Conservation (phyloP, 495 filamentous ascomycete species). For the Penicillium soppii region DNA sequence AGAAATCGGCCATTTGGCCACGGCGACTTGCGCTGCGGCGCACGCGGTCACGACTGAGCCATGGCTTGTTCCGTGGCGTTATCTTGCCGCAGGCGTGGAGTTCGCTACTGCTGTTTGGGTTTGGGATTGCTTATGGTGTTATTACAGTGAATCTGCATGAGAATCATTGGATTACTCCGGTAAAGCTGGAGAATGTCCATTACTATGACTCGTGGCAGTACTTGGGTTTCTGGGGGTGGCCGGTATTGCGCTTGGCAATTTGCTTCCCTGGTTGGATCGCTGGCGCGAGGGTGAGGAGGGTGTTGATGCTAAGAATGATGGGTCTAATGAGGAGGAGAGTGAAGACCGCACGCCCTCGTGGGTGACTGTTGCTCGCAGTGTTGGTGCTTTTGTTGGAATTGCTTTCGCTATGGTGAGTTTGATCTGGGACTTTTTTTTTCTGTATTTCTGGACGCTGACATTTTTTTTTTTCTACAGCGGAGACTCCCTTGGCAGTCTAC, state of each 20-base stretch:
- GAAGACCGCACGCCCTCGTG: slow-evolving; percentile 59
- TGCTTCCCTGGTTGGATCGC: slow-evolving; percentile 82
- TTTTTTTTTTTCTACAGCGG: slow-evolving; percentile 51
- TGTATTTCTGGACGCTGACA: slow-evolving; percentile 16
- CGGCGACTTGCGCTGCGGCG: slow-evolving; percentile 31
- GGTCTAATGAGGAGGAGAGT: slow-evolving; percentile 23
- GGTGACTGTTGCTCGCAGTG: slow-evolving; percentile 78
- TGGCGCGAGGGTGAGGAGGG: slow-evolving; percentile 48
- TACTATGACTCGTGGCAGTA: slow-evolving; percentile 64
- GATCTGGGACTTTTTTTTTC: background rate
- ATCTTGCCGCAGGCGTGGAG: slow-evolving; percentile 52
- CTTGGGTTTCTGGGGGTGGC: slow-evolving; percentile 77
- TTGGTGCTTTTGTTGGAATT: slow-evolving; percentile 94
- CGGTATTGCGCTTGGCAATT: slow-evolving; percentile 71
- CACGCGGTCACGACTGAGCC: slow-evolving; percentile 39
- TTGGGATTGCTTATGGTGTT: slow-evolving; percentile 82
- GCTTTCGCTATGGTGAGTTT: slow-evolving; percentile 87
- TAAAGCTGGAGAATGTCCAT: slow-evolving; percentile 59
- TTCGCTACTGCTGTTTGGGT: slow-evolving; percentile 67
- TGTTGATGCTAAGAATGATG: slow-evolving; percentile 21
- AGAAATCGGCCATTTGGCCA: slow-evolving; percentile 27
- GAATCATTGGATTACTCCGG: slow-evolving; percentile 60
- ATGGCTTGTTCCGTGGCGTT: slow-evolving; percentile 44
- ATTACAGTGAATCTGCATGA: slow-evolving; percentile 83
- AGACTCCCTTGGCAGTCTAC: slow-evolving; percentile 91